Conservation (phyloP, 1,284 basidiomycete species). For the Exobasidium rhododendri region DNA sequence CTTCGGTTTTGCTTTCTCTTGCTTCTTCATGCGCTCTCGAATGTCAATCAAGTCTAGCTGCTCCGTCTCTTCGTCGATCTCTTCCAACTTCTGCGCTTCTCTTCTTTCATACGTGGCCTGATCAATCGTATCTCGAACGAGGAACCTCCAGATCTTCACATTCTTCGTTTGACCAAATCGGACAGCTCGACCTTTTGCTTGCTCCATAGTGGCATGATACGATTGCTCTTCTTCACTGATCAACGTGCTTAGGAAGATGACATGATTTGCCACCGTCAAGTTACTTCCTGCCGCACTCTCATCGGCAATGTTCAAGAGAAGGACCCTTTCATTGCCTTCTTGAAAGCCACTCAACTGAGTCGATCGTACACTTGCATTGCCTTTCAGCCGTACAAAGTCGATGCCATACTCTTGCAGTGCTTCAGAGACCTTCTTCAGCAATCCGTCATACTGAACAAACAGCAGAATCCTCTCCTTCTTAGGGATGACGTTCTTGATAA, state of each 20-base stretch:
- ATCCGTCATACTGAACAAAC: slow-evolving; percentile 89
- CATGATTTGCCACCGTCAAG: slow-evolving; percentile 87
- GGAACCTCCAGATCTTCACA: slow-evolving; percentile 32
- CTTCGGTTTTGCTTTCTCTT: too few species aligned
- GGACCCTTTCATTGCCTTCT: slow-evolving; percentile 65
- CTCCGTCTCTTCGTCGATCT: neutral
- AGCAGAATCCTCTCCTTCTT: slow-evolving; percentile 77
- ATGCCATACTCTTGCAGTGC: slow-evolving; percentile 72
- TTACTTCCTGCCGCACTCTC: slow-evolving; percentile 91
- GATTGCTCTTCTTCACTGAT: slow-evolving; percentile 65
- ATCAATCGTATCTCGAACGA: slow-evolving; percentile 35
- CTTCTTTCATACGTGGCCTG: slow-evolving; percentile 32
- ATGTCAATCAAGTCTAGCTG: neutral
- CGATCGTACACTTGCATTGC: slow-evolving; percentile 61
- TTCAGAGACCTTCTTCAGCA: slow-evolving; percentile 82
- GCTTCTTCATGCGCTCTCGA: too few species aligned
- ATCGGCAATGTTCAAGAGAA: slow-evolving; percentile 86
- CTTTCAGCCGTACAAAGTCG: slow-evolving; percentile 75
- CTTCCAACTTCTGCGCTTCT: slow-evolving; percentile 12
- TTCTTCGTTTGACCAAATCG: slow-evolving; percentile 39
- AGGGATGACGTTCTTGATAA: slow-evolving; percentile 74
- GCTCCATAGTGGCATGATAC: slow-evolving; percentile 40
- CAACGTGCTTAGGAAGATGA: slow-evolving; percentile 87
- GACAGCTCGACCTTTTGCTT: slow-evolving; percentile 35
- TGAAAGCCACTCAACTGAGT: slow-evolving; percentile 64